These are phyloP conservation scores for Hibiscus syriacus DNA, from an alignment of 345 rosid genomes.

Conservation along the genomic window DNA sequence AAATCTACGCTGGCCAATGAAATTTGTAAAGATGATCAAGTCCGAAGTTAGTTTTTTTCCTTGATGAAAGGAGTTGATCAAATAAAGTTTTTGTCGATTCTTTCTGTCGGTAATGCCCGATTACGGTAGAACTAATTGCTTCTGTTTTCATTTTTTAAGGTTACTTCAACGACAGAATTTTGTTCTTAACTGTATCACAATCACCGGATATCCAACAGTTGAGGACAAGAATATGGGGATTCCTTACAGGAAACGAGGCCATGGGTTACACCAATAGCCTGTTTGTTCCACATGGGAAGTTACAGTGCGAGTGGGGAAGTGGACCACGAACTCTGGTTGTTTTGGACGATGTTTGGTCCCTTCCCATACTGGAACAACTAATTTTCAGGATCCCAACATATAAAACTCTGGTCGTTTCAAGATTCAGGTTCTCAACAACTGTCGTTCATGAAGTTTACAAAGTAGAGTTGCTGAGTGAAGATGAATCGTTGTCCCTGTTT, in stretches of 20 bases:
- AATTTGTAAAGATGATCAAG: conserved; percentile 48
- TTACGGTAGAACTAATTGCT: neutral
- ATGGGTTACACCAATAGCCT: conserved; percentile 7
- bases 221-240: conserved; percentile 32
- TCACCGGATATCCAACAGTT: conserved; percentile 59
- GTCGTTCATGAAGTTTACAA: conserved; percentile 29
- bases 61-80: conserved; percentile 25
- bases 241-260: conserved; percentile 32
- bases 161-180: conserved; percentile 39
- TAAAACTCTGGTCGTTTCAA: conserved; percentile 68
- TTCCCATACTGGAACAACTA: conserved; percentile 48
- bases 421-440: conserved; percentile 42
- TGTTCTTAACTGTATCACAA: conserved; percentile 78
- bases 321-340: conserved; percentile 39
- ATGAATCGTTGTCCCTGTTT: conserved; percentile 61
- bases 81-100: neutral
- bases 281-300: conserved; percentile 27
- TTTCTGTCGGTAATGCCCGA: neutral
- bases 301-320: conserved; percentile 23
- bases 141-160: conserved; percentile 28
- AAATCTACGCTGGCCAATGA: conserved; percentile 81
- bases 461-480: conserved; percentile 55
- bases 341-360: conserved; percentile 84
- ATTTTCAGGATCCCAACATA: conserved; percentile 42
- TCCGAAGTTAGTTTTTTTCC: conserved; percentile 38